These are phyloP conservation scores for Stentor coeruleus DNA, from an alignment of 73 alveolate species.

Conservation along the genomic window DNA sequence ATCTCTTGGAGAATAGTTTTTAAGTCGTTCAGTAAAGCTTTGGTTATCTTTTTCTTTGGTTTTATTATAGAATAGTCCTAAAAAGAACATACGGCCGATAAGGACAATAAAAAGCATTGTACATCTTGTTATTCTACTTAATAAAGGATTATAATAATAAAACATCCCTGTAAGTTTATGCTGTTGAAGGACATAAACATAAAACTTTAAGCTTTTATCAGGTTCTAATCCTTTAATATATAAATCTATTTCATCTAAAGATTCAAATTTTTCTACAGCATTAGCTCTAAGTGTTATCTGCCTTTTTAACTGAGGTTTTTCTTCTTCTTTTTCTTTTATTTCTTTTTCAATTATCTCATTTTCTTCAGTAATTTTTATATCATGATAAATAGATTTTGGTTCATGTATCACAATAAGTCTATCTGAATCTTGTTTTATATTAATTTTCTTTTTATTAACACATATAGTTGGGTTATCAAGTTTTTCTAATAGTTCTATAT, in stretches of 20 bases:
- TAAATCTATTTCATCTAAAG: too few relatives aligned
- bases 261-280: too few relatives aligned
- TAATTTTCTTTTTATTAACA: not conserved
- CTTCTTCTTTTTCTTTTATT: not conserved
- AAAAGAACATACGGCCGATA: not conserved
- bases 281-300: too few relatives aligned
- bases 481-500: not conserved
- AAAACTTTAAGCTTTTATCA: too few relatives aligned
- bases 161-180: not conserved
- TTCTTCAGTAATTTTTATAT: not conserved
- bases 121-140: not conserved
- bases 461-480: not conserved
- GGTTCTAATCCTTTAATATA: too few relatives aligned
- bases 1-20: not conserved
- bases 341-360: not conserved
- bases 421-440: not conserved
- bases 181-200: too few relatives aligned
- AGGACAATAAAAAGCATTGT: not conserved
- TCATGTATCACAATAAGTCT: not conserved
- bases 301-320: too few relatives aligned
- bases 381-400: not conserved
- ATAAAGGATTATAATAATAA: not conserved
- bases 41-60: not conserved
- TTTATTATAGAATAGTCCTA: conserved; percentile 5
- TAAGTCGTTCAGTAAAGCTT: not conserved